Conservation (phyloP, 2,329 filamentous ascomycete genomes). For the Immersiporthe knoxdaviesiana region DNA sequence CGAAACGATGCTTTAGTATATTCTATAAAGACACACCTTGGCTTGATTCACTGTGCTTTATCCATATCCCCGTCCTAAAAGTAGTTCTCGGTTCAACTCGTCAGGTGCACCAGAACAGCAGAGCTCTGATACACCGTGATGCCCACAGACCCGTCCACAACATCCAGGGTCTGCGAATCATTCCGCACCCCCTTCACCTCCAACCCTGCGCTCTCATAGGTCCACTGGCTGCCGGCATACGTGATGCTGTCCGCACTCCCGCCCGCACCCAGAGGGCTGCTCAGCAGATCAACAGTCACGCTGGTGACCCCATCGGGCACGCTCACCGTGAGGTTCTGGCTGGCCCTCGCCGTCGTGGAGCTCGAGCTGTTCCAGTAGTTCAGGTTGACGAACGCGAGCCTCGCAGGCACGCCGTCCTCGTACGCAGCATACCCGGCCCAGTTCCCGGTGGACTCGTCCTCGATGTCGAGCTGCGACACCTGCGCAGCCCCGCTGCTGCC, state of each 20-base stretch:
- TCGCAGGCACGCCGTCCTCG: conserved; percentile 35
- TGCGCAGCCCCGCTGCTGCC: conserved; percentile 38
- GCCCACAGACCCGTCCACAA: conserved; percentile 34
- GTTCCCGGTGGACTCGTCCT: conserved; percentile 33
- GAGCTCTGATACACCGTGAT: conserved; percentile 38
- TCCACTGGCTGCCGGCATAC: conserved; percentile 45
- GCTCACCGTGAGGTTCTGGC: conserved; percentile 33
- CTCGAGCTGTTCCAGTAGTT: conserved; percentile 43
- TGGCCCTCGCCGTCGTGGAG: conserved; percentile 33
- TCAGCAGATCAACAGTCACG: conserved; percentile 38
- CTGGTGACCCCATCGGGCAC: conserved; percentile 31
- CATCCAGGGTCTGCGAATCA: conserved; percentile 37
- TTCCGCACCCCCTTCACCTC: conserved; percentile 40
- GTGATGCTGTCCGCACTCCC: conserved; percentile 40
- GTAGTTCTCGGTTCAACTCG: not conserved
- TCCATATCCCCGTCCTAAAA: too few relatives aligned
- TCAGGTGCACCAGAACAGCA: conserved; percentile 34
- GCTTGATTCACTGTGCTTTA: too few relatives aligned
- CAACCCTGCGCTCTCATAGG: conserved; percentile 38
- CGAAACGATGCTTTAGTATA: too few relatives aligned
- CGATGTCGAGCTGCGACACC: conserved; percentile 32
- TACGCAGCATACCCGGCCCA: conserved; percentile 39
- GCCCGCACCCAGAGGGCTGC: conserved; percentile 40
- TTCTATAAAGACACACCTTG: too few relatives aligned
- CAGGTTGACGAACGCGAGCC: conserved; percentile 40